Evolutionary conservation across 257 asterid species (phyloP).

Genomic region (Solanum pinnatisectum): DNA sequence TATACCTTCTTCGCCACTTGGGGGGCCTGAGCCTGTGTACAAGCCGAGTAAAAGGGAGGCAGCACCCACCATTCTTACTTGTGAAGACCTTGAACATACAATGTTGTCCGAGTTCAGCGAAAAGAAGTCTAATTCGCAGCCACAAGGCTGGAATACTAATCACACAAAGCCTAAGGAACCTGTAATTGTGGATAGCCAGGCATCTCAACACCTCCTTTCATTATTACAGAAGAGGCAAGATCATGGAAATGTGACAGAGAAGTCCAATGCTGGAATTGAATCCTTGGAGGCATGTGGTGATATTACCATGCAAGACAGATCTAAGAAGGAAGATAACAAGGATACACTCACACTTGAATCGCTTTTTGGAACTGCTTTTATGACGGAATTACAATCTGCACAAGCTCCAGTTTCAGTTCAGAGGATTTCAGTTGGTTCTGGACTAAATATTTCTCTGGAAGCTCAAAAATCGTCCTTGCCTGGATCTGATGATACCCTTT

Average conservation of each 20-base stretch:
- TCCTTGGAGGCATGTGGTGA: conserved; percentile 18
- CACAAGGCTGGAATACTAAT: conserved; percentile 21
- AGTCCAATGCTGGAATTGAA: conserved; percentile 13
- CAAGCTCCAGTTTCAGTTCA: conserved; percentile 81
- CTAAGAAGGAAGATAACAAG: conserved; percentile 37
- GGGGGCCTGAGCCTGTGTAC: conserved; percentile 28
- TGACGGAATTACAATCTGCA: conserved; percentile 72
- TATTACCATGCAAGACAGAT: conserved; percentile 10
- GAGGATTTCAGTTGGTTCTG: conserved; percentile 41
- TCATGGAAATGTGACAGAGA: conserved; percentile 7
- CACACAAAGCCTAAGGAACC: conserved; percentile 24
- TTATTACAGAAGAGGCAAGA: conserved; percentile 56
- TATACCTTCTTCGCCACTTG: conserved; percentile 30
- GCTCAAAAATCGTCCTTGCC: conserved; percentile 30
- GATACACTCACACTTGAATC: conserved; percentile 61
- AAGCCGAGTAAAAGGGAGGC: conserved; percentile 29
- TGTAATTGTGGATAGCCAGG: conserved; percentile 37
- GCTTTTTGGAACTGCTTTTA: conserved; percentile 86
- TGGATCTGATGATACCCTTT: conserved; percentile 18
- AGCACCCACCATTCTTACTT: conserved; percentile 50
- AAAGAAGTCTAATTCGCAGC: conserved; percentile 25
- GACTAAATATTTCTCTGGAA: conserved; percentile 24
- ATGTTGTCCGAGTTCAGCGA: conserved; percentile 58
- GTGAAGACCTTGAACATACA: conserved; percentile 92
- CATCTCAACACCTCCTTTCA: conserved; percentile 75